A percentile compares a stretch with the other conserved stretches of the same genome.
Evolutionary conservation across 495 filamentous ascomycete genomes (phyloP).

Genomic region (Aspergillus hancockii): DNA sequence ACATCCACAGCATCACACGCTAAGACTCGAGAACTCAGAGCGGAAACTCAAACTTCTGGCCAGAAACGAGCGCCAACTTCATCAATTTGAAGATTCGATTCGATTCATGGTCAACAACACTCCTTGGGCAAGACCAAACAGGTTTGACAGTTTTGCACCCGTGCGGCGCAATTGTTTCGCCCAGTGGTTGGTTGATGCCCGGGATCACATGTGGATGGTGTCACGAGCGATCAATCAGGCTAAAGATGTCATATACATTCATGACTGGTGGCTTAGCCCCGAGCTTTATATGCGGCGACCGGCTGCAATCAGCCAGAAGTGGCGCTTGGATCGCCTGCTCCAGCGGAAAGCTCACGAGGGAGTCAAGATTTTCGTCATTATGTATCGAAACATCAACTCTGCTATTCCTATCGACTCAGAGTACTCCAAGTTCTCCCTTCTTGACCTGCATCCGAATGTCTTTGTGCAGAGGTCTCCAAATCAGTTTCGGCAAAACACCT

Average conservation of each 20-base stretch:
- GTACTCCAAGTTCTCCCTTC: slow-evolving; percentile 95
- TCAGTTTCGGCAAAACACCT: slow-evolving; percentile 98
- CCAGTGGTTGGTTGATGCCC: slow-evolving; percentile 94
- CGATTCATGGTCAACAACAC: slow-evolving; percentile 78
- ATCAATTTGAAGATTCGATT: slow-evolving; percentile 93
- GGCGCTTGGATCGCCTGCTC: slow-evolving; percentile 92
- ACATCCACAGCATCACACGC: slow-evolving; percentile 76
- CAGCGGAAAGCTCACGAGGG: slow-evolving; percentile 91
- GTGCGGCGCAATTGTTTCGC: slow-evolving; percentile 84
- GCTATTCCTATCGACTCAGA: slow-evolving; percentile 98
- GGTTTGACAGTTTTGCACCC: slow-evolving; percentile 93
- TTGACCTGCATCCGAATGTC: slow-evolving; percentile 94
- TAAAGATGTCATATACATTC: slow-evolving; percentile 97
- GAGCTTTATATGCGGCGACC: slow-evolving; percentile 95
- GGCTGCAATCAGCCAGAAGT: slow-evolving; percentile 97
- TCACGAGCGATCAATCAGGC: slow-evolving; percentile 97
- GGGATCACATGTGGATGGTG: slow-evolving; percentile 99
- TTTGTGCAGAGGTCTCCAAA: slow-evolving; percentile 96
- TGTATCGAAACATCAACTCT: slow-evolving; percentile 98
- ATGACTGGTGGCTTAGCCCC: slow-evolving; percentile 98
- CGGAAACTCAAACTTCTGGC: slow-evolving; percentile 88
- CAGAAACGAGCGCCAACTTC: slow-evolving; percentile 82
- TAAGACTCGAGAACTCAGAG: slow-evolving; percentile 84
- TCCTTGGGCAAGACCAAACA: slow-evolving; percentile 76
- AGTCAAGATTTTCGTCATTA: slow-evolving; percentile 97